A percentile compares a stretch with the other conserved stretches of the same genome.
Conservation (phyloP, 495 filamentous ascomycete species). For the Aspergillus baeticus region DNA sequence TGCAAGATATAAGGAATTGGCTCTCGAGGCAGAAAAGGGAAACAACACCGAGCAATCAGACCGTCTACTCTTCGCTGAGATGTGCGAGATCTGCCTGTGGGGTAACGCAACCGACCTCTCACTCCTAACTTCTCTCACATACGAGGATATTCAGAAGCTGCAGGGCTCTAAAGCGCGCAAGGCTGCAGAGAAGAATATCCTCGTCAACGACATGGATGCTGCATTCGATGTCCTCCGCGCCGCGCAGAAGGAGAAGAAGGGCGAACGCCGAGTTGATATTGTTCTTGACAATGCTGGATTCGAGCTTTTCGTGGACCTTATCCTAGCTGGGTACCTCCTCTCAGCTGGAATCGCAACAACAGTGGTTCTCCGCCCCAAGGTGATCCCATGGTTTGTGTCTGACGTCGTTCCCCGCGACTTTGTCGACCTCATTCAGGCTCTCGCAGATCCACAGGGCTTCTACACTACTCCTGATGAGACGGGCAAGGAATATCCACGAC, state of each 20-base stretch:
- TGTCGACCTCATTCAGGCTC: constrained; percentile 67
- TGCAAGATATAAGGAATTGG: constrained; percentile 65
- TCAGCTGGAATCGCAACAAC: constrained; percentile 77
- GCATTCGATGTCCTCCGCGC: constrained; percentile 70
- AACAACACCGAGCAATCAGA: constrained; percentile 65
- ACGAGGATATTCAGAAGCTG: constrained; percentile 94
- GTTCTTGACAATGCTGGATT: constrained; percentile 96
- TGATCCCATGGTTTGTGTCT: constrained; percentile 96
- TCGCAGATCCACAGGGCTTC: constrained; percentile 73
- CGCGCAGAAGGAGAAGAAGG: constrained; percentile 48
- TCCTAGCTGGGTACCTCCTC: constrained; percentile 86
- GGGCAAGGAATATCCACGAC: constrained; percentile 50
- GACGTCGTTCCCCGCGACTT: constrained; percentile 90
- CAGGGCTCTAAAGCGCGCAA: constrained; percentile 87
- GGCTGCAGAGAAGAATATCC: constrained; percentile 79
- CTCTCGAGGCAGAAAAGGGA: constrained; percentile 51
- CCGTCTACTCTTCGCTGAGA: constrained; percentile 78
- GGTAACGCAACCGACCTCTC: constrained; percentile 96
- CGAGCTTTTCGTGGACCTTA: constrained; percentile 91
- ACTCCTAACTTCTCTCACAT: constrained; percentile 83
- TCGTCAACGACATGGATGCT: constrained; percentile 74
- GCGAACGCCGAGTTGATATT: constrained; percentile 77
- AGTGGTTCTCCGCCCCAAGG: constrained; percentile 89
- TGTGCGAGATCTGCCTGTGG: constrained; percentile 97
- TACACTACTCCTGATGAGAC: constrained; percentile 72